Base-by-base conservation (phyloP, 768 basidiomycete genomes). In the Mycena sanguinolenta region DNA sequence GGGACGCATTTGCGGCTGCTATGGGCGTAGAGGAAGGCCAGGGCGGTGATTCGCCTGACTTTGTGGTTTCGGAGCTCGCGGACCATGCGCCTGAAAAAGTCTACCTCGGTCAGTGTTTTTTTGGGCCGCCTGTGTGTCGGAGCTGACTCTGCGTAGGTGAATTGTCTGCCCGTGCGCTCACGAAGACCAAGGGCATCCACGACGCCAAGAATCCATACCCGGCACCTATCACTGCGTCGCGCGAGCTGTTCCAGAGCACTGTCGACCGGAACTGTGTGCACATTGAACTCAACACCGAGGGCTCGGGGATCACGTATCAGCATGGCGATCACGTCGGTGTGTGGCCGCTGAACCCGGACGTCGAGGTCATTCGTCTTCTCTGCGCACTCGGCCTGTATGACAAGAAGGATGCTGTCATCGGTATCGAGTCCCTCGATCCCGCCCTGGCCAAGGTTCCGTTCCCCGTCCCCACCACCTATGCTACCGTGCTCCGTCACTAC, bases 381-480 rank as follows among this genome's bases (percentile, higher is more conserved):
- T 92, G 89, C 71, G 88, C 92, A 46, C 91, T 99, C 57, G 97
- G 96, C 28, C 87, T 99, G 14, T 86, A 87, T 73, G 87, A 92
- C 70, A 95, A 95, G 84, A 89, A 90, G 77, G 91, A 97, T 79
- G 86, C 87, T 44, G 90, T 96, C 57, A 95, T 99, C 75, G 90
- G 91, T 73, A 95, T 99, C 68, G 96, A 96, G 78, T 97, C 96
- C n/a, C 90, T 99, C 68, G 97, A 99, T 77, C 97, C 98, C 23
- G 96, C 97, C 19, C 87, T 99, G 34, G 97, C 97, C 67, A 99
- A 99, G 82, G 97, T 99, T 66, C 97, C 97, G 21, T 99, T 99
- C 92, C 97, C 98, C 16, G 94, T 96, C 23, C 97, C 97, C 1
- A 96, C 97, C 2, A 98, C 97, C 10, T 98, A 98, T 76, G 89